Evolutionary conservation across 164 flowering plant genomes (phyloP).

Genomic region (Malania oleifera): DNA sequence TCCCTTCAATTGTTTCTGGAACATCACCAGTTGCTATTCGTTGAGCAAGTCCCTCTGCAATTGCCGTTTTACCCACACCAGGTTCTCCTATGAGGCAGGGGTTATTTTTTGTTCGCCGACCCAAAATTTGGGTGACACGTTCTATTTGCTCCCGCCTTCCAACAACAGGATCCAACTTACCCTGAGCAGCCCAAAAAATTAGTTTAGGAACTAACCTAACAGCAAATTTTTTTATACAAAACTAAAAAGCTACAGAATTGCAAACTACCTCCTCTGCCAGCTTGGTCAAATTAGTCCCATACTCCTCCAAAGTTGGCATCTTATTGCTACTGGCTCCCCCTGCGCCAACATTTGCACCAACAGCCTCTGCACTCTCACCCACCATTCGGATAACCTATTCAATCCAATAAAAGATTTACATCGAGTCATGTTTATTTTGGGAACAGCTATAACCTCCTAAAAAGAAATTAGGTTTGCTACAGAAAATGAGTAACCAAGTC

Average conservation of each 20-base stretch:
- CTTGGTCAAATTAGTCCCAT: conserved; percentile 87
- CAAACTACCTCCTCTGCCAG: conserved; percentile 81
- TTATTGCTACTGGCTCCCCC: conserved; percentile 59
- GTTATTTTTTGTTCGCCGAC: conserved; percentile 89
- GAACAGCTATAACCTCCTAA: too few relatives aligned
- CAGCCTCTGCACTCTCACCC: conserved; percentile 73
- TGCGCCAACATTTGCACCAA: conserved; percentile 71
- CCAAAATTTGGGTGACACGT: conserved; percentile 94
- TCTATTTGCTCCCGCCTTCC: conserved; percentile 90
- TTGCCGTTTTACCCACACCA: conserved; percentile 98
- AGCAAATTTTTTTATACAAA: too few relatives aligned
- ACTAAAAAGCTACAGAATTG: background rate
- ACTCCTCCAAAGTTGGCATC: conserved; percentile 81
- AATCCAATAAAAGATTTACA: conserved; percentile 2
- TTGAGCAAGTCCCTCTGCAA: conserved; percentile 99
- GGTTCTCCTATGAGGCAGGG: conserved; percentile 99
- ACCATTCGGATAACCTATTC: conserved; percentile 84
- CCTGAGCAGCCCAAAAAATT: conserved; percentile 43
- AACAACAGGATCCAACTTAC: conserved; percentile 96
- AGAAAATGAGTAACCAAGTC: background rate
- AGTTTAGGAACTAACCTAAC: background rate
- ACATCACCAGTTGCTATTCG: conserved; percentile 90
- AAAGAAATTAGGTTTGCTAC: background rate
- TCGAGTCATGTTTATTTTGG: too few relatives aligned
- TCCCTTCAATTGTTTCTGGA: conserved; percentile 94